Evolutionary conservation across 805 yeast species (phyloP), one percentile per base, ranked within the genome.

Genomic region (Ogataea sp.): DNA sequence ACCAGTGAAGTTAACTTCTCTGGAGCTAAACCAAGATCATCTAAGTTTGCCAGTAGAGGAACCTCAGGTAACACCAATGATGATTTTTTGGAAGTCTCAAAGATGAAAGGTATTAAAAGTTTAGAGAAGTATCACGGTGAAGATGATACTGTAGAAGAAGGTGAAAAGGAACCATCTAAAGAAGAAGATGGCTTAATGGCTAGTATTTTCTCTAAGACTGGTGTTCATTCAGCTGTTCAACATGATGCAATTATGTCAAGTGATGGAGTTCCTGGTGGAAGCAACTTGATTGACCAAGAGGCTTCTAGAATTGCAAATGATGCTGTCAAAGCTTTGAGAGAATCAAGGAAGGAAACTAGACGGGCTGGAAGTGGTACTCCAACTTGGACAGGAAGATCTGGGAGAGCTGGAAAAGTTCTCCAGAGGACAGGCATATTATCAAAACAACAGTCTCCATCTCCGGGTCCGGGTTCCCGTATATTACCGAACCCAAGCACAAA

Each of bases 351-450:
- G 35, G 55, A 62, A 18, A 68, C 88, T 0, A 55, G 69, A 25
- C 51, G 50, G 31, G 59, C 71, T 2, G 57, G 56, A 20, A 67
- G 89, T 24, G 95, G 95, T 4, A 79, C 83, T 0, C 97, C 97
- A 0, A 90, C 98, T 0, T 93, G 97, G 94, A 90, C 98, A 0
- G 98, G 98, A 0, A 75, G 75, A 48, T 86, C 81, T 66, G 98
- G 98, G 0, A 58, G 64, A 16, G 96, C 96, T 0, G 96, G 96
- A 1, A 73, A 68, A 29, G 15, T 6, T 14, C 10, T 13, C 9
- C 10, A 13, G 3, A 20, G 26, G 6, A 23, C 13, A 3, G 15
- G 21, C 30, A 14, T 14, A 14, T 15, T 25, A 17, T 18, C 7
- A 18, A 18, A 13, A 34, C 26, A 11, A 23, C 26, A n/a, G n/a